These are phyloP conservation scores for Penicillium sp. DNA, from an alignment of 2,329 filamentous ascomycete species.

Conservation along the genomic window DNA sequence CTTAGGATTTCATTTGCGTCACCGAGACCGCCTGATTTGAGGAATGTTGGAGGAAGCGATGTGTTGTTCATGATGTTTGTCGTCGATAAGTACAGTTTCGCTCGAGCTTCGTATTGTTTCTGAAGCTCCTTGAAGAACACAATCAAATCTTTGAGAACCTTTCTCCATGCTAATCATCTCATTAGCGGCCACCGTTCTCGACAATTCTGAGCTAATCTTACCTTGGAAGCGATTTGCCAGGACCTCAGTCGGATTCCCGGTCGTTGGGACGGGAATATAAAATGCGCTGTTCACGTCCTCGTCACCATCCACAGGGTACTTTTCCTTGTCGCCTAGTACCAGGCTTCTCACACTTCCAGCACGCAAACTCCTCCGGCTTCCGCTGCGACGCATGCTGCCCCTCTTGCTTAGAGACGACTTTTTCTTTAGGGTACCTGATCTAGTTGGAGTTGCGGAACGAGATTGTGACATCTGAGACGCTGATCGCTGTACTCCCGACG, in stretches of 20 bases:
- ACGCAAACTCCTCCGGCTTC: slow-evolving; percentile 79
- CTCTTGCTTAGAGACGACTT: slow-evolving; percentile 77
- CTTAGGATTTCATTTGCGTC: slow-evolving; percentile 83
- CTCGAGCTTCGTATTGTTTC: slow-evolving; percentile 81
- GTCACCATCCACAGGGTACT: slow-evolving; percentile 50
- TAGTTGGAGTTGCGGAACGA: slow-evolving; percentile 46
- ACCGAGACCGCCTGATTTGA: slow-evolving; percentile 80
- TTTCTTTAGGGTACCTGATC: slow-evolving; percentile 84
- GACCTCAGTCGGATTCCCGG: slow-evolving; percentile 83
- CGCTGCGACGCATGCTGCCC: slow-evolving; percentile 75
- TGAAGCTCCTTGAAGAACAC: slow-evolving; percentile 93
- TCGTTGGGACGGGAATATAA: slow-evolving; percentile 85
- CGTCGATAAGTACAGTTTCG: slow-evolving; percentile 81
- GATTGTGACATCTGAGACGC: slow-evolving; percentile 49
- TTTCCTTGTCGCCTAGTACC: slow-evolving; percentile 67
- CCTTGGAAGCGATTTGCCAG: slow-evolving; percentile 88
- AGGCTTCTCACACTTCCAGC: slow-evolving; percentile 87
- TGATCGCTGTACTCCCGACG: slow-evolving; percentile 41
- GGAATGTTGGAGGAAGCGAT: slow-evolving; percentile 73
- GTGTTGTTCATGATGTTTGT: slow-evolving; percentile 85
- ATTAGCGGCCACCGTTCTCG: slow-evolving; percentile 19
- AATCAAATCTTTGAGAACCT: slow-evolving; percentile 92
- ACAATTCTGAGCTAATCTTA: slow-evolving; percentile 47
- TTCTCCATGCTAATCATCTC: slow-evolving; percentile 76
- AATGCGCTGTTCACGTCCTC: slow-evolving; percentile 81